Percentiles rank a stretch among this genome's conserved stretches.
These are phyloP conservation scores for Tanacetum coccineum DNA, from an alignment of 129 eudicot species.

Conservation along the genomic window DNA sequence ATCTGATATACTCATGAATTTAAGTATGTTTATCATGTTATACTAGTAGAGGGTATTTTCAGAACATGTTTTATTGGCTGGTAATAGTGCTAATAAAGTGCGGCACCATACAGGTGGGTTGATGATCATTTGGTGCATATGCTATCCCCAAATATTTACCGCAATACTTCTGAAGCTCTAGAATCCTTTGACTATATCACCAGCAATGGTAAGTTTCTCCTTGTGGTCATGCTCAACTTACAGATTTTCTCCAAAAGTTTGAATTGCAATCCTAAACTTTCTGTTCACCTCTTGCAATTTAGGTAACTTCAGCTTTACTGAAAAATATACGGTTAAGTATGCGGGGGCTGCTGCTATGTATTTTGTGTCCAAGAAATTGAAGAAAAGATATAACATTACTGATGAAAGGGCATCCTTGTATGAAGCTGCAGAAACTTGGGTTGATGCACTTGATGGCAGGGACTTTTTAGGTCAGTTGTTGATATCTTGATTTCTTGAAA, in stretches of 20 bases:
- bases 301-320: conserved; percentile 45
- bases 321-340: conserved; percentile 44
- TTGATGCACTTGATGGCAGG: conserved; percentile 50
- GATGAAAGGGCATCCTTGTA: conserved; percentile 54
- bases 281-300: not conserved
- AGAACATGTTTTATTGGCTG: conserved; percentile 10
- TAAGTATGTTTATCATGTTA: conserved; percentile 10
- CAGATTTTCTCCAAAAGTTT: not conserved
- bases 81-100: conserved; percentile 14
- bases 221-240: not conserved
- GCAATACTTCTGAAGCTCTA: conserved; percentile 56
- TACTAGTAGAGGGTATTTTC: conserved; percentile 1
- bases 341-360: conserved; percentile 61
- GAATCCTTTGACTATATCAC: conserved; percentile 65
- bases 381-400: conserved; percentile 47
- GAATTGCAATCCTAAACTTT: not conserved
- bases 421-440: conserved; percentile 60
- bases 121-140: conserved; percentile 69
- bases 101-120: conserved; percentile 51
- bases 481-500: conserved; percentile 8
- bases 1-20: conserved; percentile 3
- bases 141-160: conserved; percentile 67
- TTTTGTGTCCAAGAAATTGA: conserved; percentile 51
- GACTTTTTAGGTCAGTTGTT: conserved; percentile 48
- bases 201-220: conserved; percentile 45